These are phyloP conservation scores for Suillus subaureus DNA, from an alignment of 768 basidiomycete species.

Conservation along the genomic window DNA sequence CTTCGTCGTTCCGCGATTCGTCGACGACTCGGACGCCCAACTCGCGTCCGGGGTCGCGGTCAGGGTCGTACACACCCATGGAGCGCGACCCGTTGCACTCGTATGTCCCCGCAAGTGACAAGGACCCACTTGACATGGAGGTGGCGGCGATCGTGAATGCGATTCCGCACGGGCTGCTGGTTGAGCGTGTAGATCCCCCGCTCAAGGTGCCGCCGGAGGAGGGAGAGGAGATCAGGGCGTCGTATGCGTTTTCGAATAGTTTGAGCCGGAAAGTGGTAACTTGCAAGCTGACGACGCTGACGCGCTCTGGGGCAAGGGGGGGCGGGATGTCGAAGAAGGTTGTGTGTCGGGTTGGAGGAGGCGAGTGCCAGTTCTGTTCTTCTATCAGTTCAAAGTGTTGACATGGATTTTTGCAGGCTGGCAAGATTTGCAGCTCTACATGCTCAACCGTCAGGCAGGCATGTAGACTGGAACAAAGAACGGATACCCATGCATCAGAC, in stretches of 20 bases:
- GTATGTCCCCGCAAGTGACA: constrained; percentile 65
- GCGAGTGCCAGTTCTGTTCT: constrained; percentile 41
- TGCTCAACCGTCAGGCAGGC: constrained; percentile 76
- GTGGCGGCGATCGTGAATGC: constrained; percentile 76
- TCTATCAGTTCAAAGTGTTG: constrained; percentile 7
- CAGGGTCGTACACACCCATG: constrained; percentile 64
- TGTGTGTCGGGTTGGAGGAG: constrained; percentile 89
- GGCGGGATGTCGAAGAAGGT: constrained; percentile 74
- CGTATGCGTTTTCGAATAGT: constrained; percentile 79
- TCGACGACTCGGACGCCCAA: constrained; percentile 51
- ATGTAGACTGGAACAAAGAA: constrained; percentile 35
- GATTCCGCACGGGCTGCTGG: constrained; percentile 72
- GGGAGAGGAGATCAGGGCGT: constrained; percentile 80
- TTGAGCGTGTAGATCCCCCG: constrained; percentile 83
- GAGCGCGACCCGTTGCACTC: constrained; percentile 56
- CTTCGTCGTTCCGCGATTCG: constrained; percentile 76
- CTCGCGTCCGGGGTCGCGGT: constrained; percentile 67
- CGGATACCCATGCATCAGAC: neutral
- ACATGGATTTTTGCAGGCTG: constrained; percentile 50
- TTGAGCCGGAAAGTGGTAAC: constrained; percentile 75
- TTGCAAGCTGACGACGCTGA: constrained; percentile 78
- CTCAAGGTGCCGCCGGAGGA: constrained; percentile 64
- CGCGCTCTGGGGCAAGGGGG: constrained; percentile 53
- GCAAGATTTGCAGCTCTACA: constrained; percentile 79
- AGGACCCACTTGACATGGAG: constrained; percentile 83